A percentile compares a stretch with the other conserved stretches of the same genome.
These are phyloP conservation scores for Radiomyces spectabilis DNA, from an alignment of 192 early-diverging fungal genomes.

Conservation along the genomic window DNA sequence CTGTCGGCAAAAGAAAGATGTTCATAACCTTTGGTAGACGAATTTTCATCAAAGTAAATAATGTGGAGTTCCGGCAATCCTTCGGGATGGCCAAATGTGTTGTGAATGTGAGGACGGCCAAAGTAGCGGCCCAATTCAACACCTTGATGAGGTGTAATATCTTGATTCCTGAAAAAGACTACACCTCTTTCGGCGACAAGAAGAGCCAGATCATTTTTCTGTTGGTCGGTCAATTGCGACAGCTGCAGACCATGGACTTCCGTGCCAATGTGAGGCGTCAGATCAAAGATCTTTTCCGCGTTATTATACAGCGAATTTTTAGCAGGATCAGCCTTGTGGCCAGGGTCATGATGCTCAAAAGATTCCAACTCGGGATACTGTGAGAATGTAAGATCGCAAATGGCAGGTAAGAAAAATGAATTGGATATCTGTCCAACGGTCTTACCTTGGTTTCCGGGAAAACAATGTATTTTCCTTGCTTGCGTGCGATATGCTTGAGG, in stretches of 20 bases:
- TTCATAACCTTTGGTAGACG: background rate
- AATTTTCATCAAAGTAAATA: background rate
- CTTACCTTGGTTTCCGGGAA: background rate
- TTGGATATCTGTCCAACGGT: background rate
- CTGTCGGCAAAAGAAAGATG: background rate
- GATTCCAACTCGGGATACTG: slow-evolving; percentile 14
- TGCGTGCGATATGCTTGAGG: background rate
- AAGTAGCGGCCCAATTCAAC: slow-evolving; percentile 43
- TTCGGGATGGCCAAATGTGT: slow-evolving; percentile 11
- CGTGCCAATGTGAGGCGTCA: slow-evolving; percentile 55
- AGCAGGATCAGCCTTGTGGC: slow-evolving; percentile 40
- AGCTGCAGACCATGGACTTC: slow-evolving; percentile 58
- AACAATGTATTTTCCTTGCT: background rate
- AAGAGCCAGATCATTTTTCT: slow-evolving; percentile 53
- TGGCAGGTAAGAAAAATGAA: background rate
- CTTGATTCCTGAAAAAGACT: slow-evolving; percentile 64
- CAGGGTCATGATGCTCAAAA: slow-evolving; percentile 22
- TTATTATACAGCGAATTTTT: slow-evolving; percentile 47
- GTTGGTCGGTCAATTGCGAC: slow-evolving; percentile 48
- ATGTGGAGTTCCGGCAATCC: slow-evolving; percentile 13
- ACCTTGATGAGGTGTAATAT: slow-evolving; percentile 47
- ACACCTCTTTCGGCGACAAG: slow-evolving; percentile 60
- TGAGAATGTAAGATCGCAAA: background rate
- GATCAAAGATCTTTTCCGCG: slow-evolving; percentile 45
- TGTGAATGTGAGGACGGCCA: slow-evolving; percentile 26